A percentile compares a stretch with the other conserved stretches of the same genome.
phyloP scores from a whole-genome alignment of 176 grass and related monocot species.

The sorghum (Sorghum bicolor) region DNA sequence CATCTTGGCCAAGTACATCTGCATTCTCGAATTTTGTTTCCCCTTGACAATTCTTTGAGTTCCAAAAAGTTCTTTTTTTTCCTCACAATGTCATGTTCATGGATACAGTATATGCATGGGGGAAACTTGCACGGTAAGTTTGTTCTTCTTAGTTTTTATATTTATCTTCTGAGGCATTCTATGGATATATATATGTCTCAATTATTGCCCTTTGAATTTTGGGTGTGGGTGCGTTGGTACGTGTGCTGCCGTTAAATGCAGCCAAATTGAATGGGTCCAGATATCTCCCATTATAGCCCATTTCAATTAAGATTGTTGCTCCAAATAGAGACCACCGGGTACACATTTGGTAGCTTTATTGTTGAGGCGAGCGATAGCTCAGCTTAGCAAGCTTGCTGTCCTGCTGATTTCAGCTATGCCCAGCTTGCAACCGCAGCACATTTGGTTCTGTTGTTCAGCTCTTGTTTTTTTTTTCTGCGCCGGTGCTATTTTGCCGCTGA shows the following conservation, averaged over 20 bases:
- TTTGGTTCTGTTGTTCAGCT: neutral
- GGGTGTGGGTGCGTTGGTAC: constrained; percentile 21
- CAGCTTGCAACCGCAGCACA: neutral
- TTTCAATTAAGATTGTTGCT: constrained; percentile 13
- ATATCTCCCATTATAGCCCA: neutral
- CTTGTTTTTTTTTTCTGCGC: too few relatives aligned
- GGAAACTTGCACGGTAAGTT: constrained; percentile 13
- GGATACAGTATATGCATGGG: neutral
- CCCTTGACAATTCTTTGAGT: neutral
- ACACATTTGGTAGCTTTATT: neutral
- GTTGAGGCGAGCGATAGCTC: neutral
- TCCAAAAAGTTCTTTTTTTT: neutral
- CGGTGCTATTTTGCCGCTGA: too few relatives aligned
- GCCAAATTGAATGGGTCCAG: constrained; percentile 11
- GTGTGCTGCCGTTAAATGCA: constrained; percentile 12
- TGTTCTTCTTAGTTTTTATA: neutral
- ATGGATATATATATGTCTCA: neutral
- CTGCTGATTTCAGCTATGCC: neutral
- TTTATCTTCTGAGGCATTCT: neutral
- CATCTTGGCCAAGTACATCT: neutral
- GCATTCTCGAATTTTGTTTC: neutral
- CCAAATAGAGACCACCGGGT: neutral
- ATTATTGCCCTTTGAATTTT: constrained; percentile 22
- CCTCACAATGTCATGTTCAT: neutral
- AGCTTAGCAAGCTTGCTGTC: neutral